Base-by-base conservation (phyloP, 345 rosid genomes). In the Cardamine occulta region DNA sequence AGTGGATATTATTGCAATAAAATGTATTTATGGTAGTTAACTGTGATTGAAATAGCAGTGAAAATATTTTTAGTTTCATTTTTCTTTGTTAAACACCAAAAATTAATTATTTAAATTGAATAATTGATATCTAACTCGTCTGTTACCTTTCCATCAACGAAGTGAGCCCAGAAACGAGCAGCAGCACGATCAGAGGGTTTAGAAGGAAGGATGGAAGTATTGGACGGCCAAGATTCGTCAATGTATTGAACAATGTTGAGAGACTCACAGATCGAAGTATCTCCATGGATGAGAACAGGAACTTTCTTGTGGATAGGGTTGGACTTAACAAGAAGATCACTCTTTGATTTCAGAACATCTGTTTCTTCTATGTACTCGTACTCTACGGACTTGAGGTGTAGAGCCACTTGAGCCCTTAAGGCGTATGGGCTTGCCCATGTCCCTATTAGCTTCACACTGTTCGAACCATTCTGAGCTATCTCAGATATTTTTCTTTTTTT, bases 301-400 rank as follows among this genome's bases (percentile, higher is more conserved):
- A 92, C 80, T 84, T 89, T 92, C 86, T 88, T 89, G 83, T 92
- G 84, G 48, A 92, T 84, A 2, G 96, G 93, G 63, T 92, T 92
- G 3, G 85, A 84, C 78, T 85, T 68, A 44, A 92, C 74, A 39
- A 92, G 92, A 52, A 92, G 92, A 47, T 87, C 85, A 65, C 91
- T 87, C 78, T 91, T 91, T 0, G 73, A 51, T 1, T 72, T 78
- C 35, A 71, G 51, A 59, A 71, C 73, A 58, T 78, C 77, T 0
- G 48, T 15, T 72, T 72, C 73, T 57, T 78, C 77, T 5, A 72
- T 11, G 48, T 78, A 72, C 48, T 72, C 73, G 24, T 78, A 53
- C 31, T 72, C 73, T 31, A 78, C 77, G 15, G 77, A 72, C 51
- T 78, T 78, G 14, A 78, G 73, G 24, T 78, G 72, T 65, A 78